These are phyloP conservation scores for Castanea crenata DNA, from an alignment of 306 rosid genomes.

Conservation along the genomic window DNA sequence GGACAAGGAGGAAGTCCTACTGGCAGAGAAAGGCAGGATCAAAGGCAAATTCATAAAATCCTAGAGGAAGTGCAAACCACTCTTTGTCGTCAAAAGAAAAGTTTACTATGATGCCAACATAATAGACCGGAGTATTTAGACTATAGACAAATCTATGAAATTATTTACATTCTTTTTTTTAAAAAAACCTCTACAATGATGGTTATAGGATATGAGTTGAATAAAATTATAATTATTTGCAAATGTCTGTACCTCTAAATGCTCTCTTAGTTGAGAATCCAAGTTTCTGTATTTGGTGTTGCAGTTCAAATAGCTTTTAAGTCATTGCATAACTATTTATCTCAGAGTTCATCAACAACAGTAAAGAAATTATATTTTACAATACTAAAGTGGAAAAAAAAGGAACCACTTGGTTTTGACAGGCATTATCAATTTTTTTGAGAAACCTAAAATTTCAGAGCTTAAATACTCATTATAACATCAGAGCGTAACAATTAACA, in stretches of 20 bases:
- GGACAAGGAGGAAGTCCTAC: neutral
- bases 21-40: neutral
- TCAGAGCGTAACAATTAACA: neutral
- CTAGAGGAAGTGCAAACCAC: neutral
- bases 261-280: neutral
- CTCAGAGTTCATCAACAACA: neutral
- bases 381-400: neutral
- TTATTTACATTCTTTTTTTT: neutral
- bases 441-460: neutral
- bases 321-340: neutral
- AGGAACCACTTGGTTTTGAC: neutral
- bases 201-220: neutral
- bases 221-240: neutral
- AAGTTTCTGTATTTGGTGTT: neutral
- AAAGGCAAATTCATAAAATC: neutral
- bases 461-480: neutral
- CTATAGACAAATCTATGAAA: neutral
- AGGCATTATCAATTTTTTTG: neutral
- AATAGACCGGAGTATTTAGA: neutral
- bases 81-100: neutral
- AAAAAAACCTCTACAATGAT: neutral
- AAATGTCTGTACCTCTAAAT: neutral
- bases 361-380: neutral
- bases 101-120: neutral
- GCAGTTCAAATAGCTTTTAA: neutral